Conservation (phyloP, 2,329 filamentous ascomycete species). For the Pseudocercospora vitis region DNA sequence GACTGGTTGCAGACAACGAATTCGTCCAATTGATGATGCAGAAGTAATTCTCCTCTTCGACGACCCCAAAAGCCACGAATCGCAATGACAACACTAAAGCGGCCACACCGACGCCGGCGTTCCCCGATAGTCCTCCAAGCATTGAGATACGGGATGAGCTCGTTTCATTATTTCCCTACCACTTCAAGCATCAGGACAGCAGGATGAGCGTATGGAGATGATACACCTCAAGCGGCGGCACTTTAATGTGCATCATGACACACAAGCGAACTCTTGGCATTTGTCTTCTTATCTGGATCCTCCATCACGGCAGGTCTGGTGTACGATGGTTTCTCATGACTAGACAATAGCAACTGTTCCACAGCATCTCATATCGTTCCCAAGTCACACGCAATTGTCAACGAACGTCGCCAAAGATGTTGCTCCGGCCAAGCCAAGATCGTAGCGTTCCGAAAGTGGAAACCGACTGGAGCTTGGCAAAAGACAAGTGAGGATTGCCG, state of each 20-base stretch:
- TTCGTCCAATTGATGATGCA: constrained; percentile 59
- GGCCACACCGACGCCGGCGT: neutral
- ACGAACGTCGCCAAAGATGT: too few relatives aligned
- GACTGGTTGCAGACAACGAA: constrained; percentile 50
- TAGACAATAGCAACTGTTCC: constrained; percentile 1
- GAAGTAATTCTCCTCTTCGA: constrained; percentile 43
- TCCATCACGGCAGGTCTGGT: constrained; percentile 8
- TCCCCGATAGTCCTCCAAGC: neutral
- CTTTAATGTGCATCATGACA: constrained; percentile 6
- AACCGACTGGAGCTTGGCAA: neutral
- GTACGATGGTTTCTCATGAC: constrained; percentile 3
- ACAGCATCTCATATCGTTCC: neutral
- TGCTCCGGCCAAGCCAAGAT: neutral
- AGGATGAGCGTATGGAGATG: constrained; percentile 11
- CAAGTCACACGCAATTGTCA: too few relatives aligned
- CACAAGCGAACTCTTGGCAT: constrained; percentile 3
- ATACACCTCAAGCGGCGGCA: constrained; percentile 7
- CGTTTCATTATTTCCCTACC: neutral
- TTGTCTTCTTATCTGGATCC: constrained; percentile 8
- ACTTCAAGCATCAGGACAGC: constrained; percentile 11
- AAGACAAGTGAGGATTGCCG: too few relatives aligned
- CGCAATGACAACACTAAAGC: constrained; percentile 1
- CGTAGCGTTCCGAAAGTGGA: constrained; percentile 4
- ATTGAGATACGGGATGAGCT: neutral
- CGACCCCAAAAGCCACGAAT: neutral